phyloP scores from a whole-genome alignment of 2,329 filamentous ascomycete species.

The Xylariales sp. region DNA sequence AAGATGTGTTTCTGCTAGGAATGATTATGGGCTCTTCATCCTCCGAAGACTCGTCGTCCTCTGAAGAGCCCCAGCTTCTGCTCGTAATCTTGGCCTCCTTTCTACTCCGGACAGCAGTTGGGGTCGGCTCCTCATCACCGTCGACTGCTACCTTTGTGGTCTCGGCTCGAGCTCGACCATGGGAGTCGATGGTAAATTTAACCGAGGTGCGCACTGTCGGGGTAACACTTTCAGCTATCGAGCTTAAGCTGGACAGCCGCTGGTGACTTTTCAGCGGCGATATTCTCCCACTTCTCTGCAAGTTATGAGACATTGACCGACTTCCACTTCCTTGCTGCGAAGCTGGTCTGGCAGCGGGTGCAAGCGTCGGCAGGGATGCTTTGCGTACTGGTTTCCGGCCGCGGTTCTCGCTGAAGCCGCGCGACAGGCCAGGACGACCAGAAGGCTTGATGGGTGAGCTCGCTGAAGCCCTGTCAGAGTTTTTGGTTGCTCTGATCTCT shows the following conservation, averaged over 20 bases:
- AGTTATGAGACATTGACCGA: slow-evolving; percentile 30
- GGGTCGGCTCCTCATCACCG: slow-evolving; percentile 18
- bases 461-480: slow-evolving; percentile 34
- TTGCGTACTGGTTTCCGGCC: slow-evolving; percentile 39
- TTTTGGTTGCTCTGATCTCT: slow-evolving; percentile 37
- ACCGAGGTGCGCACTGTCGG: slow-evolving; percentile 50
- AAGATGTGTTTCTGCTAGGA: slow-evolving; percentile 55
- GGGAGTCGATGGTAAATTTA: slow-evolving; percentile 59
- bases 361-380: slow-evolving; percentile 38
- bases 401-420: slow-evolving; percentile 51
- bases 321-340: slow-evolving; percentile 17
- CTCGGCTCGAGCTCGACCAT: slow-evolving; percentile 53
- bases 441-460: slow-evolving; percentile 50
- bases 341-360: slow-evolving; percentile 37
- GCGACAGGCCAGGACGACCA: slow-evolving; percentile 43
- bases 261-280: slow-evolving; percentile 51
- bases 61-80: slow-evolving; percentile 41
- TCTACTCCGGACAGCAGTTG: slow-evolving; percentile 16
- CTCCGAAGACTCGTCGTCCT: slow-evolving; percentile 50
- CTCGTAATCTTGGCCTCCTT: slow-evolving; percentile 14
- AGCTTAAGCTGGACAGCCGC: slow-evolving; percentile 47
- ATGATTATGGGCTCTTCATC: slow-evolving; percentile 64
- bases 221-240: slow-evolving; percentile 51
- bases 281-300: slow-evolving; percentile 40
- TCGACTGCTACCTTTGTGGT: slow-evolving; percentile 38